Evolutionary conservation across 257 asterid genomes (phyloP), one percentile per base, ranked within the genome.

Genomic region (Lavandula angustifolia): DNA sequence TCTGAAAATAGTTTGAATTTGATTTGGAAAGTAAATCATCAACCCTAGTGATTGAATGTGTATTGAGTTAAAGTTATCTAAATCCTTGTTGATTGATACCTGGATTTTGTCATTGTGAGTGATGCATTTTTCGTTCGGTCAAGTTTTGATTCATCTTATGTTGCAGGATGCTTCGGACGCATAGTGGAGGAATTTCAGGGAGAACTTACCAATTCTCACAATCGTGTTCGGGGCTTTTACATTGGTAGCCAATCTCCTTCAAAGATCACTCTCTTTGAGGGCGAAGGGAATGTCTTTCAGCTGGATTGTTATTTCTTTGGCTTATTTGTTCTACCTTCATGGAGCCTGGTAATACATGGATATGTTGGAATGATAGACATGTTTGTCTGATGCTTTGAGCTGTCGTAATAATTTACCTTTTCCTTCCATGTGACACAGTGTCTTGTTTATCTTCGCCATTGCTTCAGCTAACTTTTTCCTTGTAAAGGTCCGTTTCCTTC

Each of bases 121-220:
- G 49, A 9, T 65, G 54, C 33, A 41, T 65, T 69, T 31, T 13
- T 67, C 4, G 62, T 58, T 69, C 65, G 7, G 17, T 42, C 62
- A 62, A 61, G 13, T 37, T 54, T 54, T 53, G 55, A 34, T 49
- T 32, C 14, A 13, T 50, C 34, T 34, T 43, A 48, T 70, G 58
- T 48, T 68, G 52, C 78, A 92, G 99, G 99, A 92, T 75, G 78
- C 62, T 29, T 87, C 99, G 54, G 99, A 92, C 76, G 85, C 91
- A 33, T 97, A 92, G 60, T 92, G 99, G 99, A 89, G 99, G 75
- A 89, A 84, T 72, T 84, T 89, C 80, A 82, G 94, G 68, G 95
- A 87, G 53, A 92, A 92, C 77, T 76, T 92, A 77, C 81, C 81
- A 1, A 80, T 89, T 60, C 95, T 92, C 10, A 72, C 85, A 2